Percentiles rank a stretch among this genome's conserved stretches.
Conservation (phyloP, 345 rosid species). For the Syzygium aqueum region DNA sequence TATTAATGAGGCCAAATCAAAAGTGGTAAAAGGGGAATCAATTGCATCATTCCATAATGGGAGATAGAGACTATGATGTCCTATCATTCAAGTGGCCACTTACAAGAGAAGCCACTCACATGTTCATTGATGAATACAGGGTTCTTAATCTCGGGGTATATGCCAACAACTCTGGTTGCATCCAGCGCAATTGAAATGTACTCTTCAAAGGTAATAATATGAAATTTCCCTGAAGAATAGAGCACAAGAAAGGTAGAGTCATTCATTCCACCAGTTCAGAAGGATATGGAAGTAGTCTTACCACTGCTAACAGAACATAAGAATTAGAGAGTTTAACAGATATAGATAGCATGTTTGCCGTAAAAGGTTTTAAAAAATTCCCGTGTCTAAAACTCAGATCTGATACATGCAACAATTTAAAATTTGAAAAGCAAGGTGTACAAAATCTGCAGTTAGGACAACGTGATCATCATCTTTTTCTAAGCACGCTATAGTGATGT, state of each 20-base stretch:
- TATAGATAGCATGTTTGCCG: neutral
- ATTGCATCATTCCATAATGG: neutral
- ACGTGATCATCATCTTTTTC: neutral
- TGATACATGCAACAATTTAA: neutral
- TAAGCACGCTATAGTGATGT: neutral
- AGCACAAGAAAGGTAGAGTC: neutral
- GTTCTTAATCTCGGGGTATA: slow-evolving; percentile 94
- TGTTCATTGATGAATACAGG: slow-evolving; percentile 81
- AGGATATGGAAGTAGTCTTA: neutral
- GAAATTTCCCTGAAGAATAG: slow-evolving; percentile 52
- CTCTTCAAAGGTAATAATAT: slow-evolving; percentile 80
- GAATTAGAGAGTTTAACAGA: neutral
- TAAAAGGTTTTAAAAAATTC: neutral
- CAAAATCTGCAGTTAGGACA: neutral
- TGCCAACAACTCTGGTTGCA: slow-evolving; percentile 84
- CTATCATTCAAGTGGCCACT: neutral
- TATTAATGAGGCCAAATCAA: neutral
- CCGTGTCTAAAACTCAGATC: neutral
- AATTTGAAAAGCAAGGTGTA: neutral
- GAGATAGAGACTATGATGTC: neutral
- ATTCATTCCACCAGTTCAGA: neutral
- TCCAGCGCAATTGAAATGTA: slow-evolving; percentile 79
- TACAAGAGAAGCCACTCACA: slow-evolving; percentile 29
- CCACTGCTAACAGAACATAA: neutral
- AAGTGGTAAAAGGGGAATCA: neutral